Percentiles rank a stretch among this genome's conserved stretches.
Evolutionary conservation across 2,329 filamentous ascomycete genomes (phyloP).

Genomic region (Chrysoporthe puriensis): DNA sequence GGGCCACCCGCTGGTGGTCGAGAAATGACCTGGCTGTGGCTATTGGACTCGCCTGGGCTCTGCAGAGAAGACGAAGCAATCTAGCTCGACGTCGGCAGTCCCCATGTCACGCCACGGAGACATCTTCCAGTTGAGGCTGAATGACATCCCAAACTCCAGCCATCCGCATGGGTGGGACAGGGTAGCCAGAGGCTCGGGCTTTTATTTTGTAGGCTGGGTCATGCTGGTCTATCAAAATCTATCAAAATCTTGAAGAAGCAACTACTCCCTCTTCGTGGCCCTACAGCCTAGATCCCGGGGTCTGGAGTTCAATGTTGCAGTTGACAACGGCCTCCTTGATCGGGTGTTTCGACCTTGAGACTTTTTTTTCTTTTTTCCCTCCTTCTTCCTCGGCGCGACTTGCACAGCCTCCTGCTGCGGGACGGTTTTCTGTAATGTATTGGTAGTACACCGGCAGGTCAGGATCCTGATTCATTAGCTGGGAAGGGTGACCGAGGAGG

Average conservation of each 20-base stretch:
- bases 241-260: slow-evolving; percentile 26
- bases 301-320: background rate
- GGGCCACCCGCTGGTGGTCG: background rate
- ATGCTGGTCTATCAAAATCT: slow-evolving; percentile 28
- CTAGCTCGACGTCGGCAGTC: background rate
- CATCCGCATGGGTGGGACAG: slow-evolving; percentile 17
- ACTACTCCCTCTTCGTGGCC: slow-evolving; percentile 15
- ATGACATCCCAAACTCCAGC: background rate
- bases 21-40: slow-evolving; percentile 4
- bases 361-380: background rate
- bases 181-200: slow-evolving; percentile 10
- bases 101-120: slow-evolving; percentile 2
- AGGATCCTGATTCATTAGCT: slow-evolving; percentile 1
- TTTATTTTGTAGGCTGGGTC: slow-evolving; percentile 22
- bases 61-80: background rate
- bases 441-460: background rate
- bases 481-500: background rate
- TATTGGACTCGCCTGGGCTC: background rate
- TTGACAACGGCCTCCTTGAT: background rate
- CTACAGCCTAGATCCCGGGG: slow-evolving; percentile 14
- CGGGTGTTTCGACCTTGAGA: background rate
- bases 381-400: background rate
- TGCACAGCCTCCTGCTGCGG: background rate
- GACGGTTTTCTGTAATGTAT: background rate
- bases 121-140: slow-evolving; percentile 16